These are phyloP conservation scores for Pseudomonodictys pantanalensis DNA, from an alignment of 495 filamentous ascomycete species.

Conservation along the genomic window DNA sequence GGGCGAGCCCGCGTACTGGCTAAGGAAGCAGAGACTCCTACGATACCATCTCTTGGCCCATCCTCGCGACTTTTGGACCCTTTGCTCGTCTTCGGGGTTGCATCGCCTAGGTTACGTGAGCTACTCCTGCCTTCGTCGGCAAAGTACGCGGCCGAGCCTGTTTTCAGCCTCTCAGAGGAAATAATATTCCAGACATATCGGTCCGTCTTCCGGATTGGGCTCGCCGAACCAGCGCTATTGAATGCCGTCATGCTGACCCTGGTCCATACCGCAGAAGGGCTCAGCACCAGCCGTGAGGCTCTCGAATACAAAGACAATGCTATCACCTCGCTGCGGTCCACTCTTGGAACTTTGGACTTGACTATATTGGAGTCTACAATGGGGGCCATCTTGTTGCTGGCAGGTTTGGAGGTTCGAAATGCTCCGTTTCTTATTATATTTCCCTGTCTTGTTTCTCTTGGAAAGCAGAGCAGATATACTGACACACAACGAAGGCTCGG, in stretches of 20 bases:
- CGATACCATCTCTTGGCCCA: not conserved
- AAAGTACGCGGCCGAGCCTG: conserved; percentile 34
- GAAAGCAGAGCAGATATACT: not conserved
- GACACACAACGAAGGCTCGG: conserved; percentile 34
- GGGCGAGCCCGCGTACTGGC: not conserved
- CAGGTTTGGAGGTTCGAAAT: conserved; percentile 41
- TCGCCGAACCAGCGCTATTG: conserved; percentile 41
- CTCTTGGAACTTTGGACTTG: conserved; percentile 29
- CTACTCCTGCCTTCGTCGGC: not conserved
- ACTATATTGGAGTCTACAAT: conserved; percentile 42
- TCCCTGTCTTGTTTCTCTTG: not conserved
- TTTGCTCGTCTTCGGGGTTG: not conserved
- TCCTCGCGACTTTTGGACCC: not conserved
- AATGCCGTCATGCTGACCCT: conserved; percentile 44
- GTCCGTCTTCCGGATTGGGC: conserved; percentile 37
- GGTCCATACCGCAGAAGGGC: conserved; percentile 30
- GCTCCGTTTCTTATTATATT: not conserved
- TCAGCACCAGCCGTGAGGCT: conserved; percentile 35
- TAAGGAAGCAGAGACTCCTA: not conserved
- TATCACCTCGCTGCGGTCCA: conserved; percentile 39
- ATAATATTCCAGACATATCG: conserved; percentile 42
- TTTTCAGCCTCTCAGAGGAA: conserved; percentile 41
- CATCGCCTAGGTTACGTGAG: not conserved
- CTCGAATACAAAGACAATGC: conserved; percentile 40
- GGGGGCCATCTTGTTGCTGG: conserved; percentile 44